Percentiles rank a stretch among this genome's conserved stretches.
Conservation (phyloP, 2,329 filamentous ascomycete species). For the Phaeophleospora eucalypticola region DNA sequence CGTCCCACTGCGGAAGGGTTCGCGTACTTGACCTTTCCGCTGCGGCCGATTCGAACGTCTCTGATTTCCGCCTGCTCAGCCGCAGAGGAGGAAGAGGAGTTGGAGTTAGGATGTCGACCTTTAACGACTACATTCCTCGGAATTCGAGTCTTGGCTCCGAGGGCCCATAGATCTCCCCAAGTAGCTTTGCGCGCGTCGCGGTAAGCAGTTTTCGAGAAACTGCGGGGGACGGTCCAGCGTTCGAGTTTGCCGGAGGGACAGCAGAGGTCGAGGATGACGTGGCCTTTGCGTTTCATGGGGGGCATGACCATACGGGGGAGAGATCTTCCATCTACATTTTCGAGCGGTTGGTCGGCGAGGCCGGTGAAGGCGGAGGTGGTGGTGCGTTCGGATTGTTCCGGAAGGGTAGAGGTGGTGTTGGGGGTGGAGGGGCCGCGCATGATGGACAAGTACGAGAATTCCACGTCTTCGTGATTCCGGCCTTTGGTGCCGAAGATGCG, state of each 20-base stretch:
- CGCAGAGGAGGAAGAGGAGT: too few relatives aligned
- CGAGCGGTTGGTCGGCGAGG: background rate
- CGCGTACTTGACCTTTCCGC: background rate
- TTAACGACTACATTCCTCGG: slow-evolving; percentile 40
- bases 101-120: background rate
- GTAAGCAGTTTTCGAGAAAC: slow-evolving; percentile 76
- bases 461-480: slow-evolving; percentile 82
- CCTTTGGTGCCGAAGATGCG: slow-evolving; percentile 64
- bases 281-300: slow-evolving; percentile 81
- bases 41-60: too few relatives aligned
- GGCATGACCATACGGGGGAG: slow-evolving; percentile 75
- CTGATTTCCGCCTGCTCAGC: background rate
- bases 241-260: slow-evolving; percentile 81
- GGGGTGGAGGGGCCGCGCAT: slow-evolving; percentile 68
- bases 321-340: slow-evolving; percentile 51
- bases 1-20: too few relatives aligned
- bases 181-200: slow-evolving; percentile 83
- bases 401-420: too few relatives aligned
- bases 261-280: slow-evolving; percentile 87
- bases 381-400: slow-evolving; percentile 47
- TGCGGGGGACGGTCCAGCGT: slow-evolving; percentile 87
- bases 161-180: slow-evolving; percentile 94
- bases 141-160: slow-evolving; percentile 84
- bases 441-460: slow-evolving; percentile 85
- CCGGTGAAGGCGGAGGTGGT: slow-evolving; percentile 49